Evolutionary conservation across 2,329 filamentous ascomycete genomes (phyloP), one percentile per base, ranked within the genome.

Genomic region (Verticillium klebahnii): DNA sequence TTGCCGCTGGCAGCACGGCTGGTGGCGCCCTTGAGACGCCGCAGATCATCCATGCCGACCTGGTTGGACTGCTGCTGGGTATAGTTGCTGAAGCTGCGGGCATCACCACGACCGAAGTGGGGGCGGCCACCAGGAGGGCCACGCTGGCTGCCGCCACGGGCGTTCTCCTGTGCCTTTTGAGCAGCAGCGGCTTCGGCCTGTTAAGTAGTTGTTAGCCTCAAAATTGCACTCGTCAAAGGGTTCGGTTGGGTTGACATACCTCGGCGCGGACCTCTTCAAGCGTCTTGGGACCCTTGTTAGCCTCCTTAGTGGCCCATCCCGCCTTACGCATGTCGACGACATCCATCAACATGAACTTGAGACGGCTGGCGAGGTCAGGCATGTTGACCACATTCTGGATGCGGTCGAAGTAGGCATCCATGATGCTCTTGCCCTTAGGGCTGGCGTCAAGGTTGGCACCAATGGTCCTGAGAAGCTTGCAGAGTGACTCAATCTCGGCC

Each of bases 301-400:
- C 80, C 73, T 96, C 92, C 83, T 97, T 97, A 62, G 92, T 93
- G 64, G 84, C 77, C 95, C 95, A 99, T 73, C 85, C 82, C 59
- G 82, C 80, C 72, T 77, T 86, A 68, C 95, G 89, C 67, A 99
- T 82, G 74, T 99, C 95, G 62, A 96, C 75, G 61, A 97, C 86
- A 73, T 99, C 95, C 88, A 98, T 87, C 64, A 99, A 85, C 95
- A 99, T 98, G 80, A 98, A 99, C 73, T 86, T 88, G 68, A 97
- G 83, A 82, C 95, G 89, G 77, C 93, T 97, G 58, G 89, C 89
- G 29, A 99, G 83, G 36, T 90, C 89, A 14, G 89, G 89, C 64
- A 91, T 88, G 31, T 93, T 87, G 63, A 93, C 83, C 83, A 96
- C 93, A 68, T 82, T 83, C 70, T 91, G 83, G 70, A 99, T 97